Percentiles rank a stretch among this genome's conserved stretches.
Evolutionary conservation across 768 basidiomycete species (phyloP).

Genomic region (Mycena chlorophos): DNA sequence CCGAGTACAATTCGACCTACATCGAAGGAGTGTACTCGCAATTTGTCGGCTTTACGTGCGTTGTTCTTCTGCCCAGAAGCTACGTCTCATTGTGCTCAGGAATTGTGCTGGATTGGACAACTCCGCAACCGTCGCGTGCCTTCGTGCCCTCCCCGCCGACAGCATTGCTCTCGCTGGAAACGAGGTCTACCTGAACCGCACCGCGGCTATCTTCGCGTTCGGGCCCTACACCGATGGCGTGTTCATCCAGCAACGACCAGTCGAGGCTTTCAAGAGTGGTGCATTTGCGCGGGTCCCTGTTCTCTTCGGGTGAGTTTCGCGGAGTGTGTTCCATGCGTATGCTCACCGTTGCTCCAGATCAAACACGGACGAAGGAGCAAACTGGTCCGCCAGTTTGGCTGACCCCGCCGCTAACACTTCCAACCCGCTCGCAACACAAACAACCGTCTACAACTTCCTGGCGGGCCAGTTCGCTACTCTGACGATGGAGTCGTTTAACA

Average conservation of each 20-base stretch:
- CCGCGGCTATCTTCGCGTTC: conserved; percentile 38
- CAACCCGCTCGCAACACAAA: conserved; percentile 36
- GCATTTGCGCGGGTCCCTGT: conserved; percentile 40
- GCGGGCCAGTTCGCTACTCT: conserved; percentile 40
- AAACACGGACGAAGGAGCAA: conserved; percentile 44
- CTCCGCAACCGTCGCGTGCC: conserved; percentile 35
- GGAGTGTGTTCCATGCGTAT: background rate
- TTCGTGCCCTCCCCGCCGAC: conserved; percentile 30
- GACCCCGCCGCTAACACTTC: conserved; percentile 42
- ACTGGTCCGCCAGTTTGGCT: conserved; percentile 37
- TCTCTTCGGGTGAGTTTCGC: conserved; percentile 36
- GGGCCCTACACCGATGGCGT: conserved; percentile 38
- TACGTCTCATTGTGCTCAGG: too few species aligned
- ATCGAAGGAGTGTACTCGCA: conserved; percentile 36
- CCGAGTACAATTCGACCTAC: conserved; percentile 33
- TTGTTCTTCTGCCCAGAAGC: too few species aligned
- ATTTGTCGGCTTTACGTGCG: conserved; percentile 38
- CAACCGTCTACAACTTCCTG: conserved; percentile 43
- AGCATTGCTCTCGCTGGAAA: conserved; percentile 36
- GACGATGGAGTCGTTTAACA: conserved; percentile 29
- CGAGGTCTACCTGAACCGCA: conserved; percentile 30
- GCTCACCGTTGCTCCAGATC: conserved; percentile 25
- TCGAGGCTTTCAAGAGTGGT: conserved; percentile 41
- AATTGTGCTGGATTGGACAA: too few species aligned
- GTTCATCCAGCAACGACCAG: conserved; percentile 37